Base-by-base conservation (phyloP, 139 green algal genomes). In the Chlorella sp. region DNA sequence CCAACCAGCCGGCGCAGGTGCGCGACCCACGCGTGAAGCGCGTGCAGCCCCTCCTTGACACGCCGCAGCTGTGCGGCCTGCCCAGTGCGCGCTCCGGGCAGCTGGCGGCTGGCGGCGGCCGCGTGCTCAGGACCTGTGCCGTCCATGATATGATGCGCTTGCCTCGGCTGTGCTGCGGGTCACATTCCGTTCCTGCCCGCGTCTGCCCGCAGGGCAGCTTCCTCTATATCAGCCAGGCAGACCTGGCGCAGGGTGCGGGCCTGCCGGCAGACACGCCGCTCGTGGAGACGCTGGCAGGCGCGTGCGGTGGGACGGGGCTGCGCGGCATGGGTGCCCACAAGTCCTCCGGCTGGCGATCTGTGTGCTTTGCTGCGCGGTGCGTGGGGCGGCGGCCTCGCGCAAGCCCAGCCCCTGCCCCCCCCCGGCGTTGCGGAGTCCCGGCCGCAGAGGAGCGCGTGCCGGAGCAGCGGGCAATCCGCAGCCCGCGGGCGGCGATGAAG, bases 211-310 rank as follows among this genome's bases (percentile, higher is more conserved):
- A 29, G 3, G 48, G 63, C 19, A 73, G 66, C 63, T 86, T 73
- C 75, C 87, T 88, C 74, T 96, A 83, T 71, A 59, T 95, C 19
- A 89, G 95, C 62, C 71, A 82, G 4, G 74, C 85, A 9, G 77
- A 81, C n/a, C 61, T 94, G 77, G 84, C 87, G 0, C 29, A 42
- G 4, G 67, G 85, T 1, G 69, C 73, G 5, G 76, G 82, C 29
- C 72, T 94, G 46, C 83, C 90, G 5, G 3, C 70, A 4, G 67
- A 77, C 67, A 91, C 90, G 7, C 88, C 81, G 2, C 70, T 93
- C 5, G 46, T 92, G 25, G 83, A 92, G 63, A 81, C 73, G 19
- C 45, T 91, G 8, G 50, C 71, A 64, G 48, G 58, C 58, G 48
- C 8, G 51, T 6, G 38, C n/a, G 48, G 14, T 41, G 51, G 67